phyloP scores from a whole-genome alignment of 352 stramenopile genomes.

The Globisporangium abappressorium region DNA sequence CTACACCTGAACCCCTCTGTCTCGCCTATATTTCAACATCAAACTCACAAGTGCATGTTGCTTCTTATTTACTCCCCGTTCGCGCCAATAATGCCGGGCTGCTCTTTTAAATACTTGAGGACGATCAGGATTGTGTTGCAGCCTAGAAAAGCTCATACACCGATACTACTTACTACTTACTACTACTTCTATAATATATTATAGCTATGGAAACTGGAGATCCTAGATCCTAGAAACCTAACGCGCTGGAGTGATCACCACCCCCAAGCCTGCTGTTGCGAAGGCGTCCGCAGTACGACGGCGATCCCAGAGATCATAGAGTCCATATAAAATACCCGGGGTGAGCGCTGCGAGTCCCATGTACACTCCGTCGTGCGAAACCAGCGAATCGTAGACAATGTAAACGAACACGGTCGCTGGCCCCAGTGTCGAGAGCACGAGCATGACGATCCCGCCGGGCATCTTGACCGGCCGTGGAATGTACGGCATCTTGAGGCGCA shows the following conservation, averaged over 20 bases:
- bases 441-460: constrained; percentile 11
- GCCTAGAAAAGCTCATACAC: too few relatives aligned
- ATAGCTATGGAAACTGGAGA: neutral
- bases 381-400: constrained; percentile 8
- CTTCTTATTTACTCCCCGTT: neutral
- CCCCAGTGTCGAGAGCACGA: constrained; percentile 12
- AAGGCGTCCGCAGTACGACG: neutral
- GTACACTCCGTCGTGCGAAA: neutral
- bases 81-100: neutral
- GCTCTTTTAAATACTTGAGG: neutral
- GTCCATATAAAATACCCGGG: neutral
- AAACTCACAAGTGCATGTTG: neutral
- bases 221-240: neutral
- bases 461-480: constrained; percentile 33
- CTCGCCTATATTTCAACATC: neutral
- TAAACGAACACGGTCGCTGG: constrained; percentile 11
- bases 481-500: constrained; percentile 46
- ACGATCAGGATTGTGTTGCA: neutral
- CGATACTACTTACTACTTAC: too few relatives aligned
- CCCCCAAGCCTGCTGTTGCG: neutral
- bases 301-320: neutral
- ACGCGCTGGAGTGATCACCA: neutral
- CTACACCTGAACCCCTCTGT: neutral
- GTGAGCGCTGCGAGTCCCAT: neutral
- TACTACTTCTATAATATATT: too few relatives aligned